Evolutionary conservation across 768 basidiomycete genomes (phyloP).

Genomic region (Bullera alba): DNA sequence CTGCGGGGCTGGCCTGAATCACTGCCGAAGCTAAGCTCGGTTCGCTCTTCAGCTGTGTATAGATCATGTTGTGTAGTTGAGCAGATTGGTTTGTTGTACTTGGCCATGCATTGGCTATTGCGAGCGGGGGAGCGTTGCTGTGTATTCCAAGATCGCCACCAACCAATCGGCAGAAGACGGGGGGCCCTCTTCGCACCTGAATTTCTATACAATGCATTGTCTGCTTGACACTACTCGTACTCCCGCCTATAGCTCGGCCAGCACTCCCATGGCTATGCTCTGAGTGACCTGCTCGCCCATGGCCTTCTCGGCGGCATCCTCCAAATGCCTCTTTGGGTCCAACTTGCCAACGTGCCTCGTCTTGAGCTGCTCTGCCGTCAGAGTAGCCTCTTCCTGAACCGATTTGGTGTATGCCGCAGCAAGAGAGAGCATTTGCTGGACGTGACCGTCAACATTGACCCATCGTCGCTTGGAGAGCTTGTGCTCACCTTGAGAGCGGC

Average conservation of each 20-base stretch:
- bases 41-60: background rate
- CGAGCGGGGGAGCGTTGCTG: no score
- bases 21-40: conserved; percentile 51
- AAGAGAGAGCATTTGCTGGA: conserved; percentile 84
- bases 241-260: conserved; percentile 66
- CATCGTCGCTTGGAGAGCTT: background rate
- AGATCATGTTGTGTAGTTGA: no score
- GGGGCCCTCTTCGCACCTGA: background rate
- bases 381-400: conserved; percentile 94
- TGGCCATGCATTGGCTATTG: no score
- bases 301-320: conserved; percentile 94
- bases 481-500: conserved; percentile 82
- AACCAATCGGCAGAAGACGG: no score
- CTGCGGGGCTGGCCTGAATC: conserved; percentile 73
- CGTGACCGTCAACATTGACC: background rate
- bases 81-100: no score
- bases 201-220: conserved; percentile 3
- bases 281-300: conserved; percentile 97
- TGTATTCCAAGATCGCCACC: no score
- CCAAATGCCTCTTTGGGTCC: conserved; percentile 95
- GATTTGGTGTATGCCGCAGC: conserved; percentile 96
- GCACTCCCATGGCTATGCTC: conserved; percentile 86
- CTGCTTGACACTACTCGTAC: background rate
- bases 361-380: conserved; percentile 86
- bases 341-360: conserved; percentile 96